These are phyloP conservation scores for Pyrenochaeta sp. DNA, from an alignment of 2,329 filamentous ascomycete species.

Conservation along the genomic window DNA sequence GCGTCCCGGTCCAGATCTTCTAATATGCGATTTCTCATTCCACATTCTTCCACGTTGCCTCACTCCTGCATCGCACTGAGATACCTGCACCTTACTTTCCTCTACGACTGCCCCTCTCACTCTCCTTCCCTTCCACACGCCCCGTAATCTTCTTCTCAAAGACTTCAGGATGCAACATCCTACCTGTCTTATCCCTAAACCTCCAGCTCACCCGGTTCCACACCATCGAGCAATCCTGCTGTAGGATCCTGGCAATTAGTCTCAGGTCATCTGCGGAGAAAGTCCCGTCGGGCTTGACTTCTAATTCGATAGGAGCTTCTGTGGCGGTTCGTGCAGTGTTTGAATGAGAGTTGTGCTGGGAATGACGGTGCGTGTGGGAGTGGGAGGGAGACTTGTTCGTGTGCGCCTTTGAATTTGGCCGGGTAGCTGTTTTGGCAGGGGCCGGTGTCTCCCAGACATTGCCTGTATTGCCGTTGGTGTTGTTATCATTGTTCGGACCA, in stretches of 20 bases:
- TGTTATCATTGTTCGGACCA: conserved; percentile 3
- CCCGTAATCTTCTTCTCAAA: conserved; percentile 54
- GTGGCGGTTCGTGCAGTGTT: conserved; percentile 1
- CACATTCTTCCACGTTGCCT: too few species aligned
- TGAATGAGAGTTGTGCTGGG: conserved; percentile 1
- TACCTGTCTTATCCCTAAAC: conserved; percentile 61
- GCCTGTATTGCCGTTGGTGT: background rate
- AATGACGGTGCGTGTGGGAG: background rate
- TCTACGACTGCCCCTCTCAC: background rate
- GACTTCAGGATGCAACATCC: conserved; percentile 54
- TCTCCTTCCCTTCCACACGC: conserved; percentile 13
- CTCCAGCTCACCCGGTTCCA: conserved; percentile 58
- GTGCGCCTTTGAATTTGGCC: background rate
- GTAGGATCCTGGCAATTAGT: conserved; percentile 55
- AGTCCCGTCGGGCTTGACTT: conserved; percentile 36
- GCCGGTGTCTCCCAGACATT: background rate
- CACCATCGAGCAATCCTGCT: conserved; percentile 53
- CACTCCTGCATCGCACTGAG: too few species aligned
- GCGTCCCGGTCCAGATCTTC: too few species aligned
- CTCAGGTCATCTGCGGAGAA: conserved; percentile 48
- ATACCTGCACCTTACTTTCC: too few species aligned
- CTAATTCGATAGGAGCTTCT: conserved; percentile 16
- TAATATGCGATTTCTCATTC: too few species aligned
- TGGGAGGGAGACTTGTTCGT: conserved; percentile 11
- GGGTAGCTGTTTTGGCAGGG: conserved; percentile 6